Evolutionary conservation across 164 flowering plant genomes (phyloP), one percentile per base, ranked within the genome.

Genomic region (Annona cherimola): DNA sequence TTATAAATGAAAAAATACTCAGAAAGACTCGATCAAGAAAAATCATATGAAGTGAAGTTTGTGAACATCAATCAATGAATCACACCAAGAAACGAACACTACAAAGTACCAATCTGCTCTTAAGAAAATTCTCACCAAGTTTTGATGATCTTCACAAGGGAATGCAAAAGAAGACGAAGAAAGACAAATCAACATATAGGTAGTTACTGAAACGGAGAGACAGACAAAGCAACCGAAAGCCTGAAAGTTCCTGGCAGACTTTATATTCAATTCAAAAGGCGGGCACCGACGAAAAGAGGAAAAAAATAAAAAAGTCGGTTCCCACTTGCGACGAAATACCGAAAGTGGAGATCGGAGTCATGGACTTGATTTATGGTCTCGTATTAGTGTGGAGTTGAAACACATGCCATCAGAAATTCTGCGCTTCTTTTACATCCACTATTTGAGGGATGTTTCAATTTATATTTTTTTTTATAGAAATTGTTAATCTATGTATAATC

Each of bases 301-400:
- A 26, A 26, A 26, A 26, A 2, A 63, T 26, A 2, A 14, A 63
- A 63, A 63, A 63, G 74, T 50, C 67, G 73, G 61, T 71, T 46
- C 61, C 5, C 61, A 46, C 2, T 19, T 45, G 68, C 35, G 74
- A 63, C 74, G 74, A 63, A 18, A 45, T 26, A 39, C 74, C 68
- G 68, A 62, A 63, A 63, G 74, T 39, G 42, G 4, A 12, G 16
- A 41, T 18, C 14, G 57, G 14, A 50, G 57, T 50, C 40, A 65
- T 65, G 35, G 35, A 26, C 35, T 26, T 26, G 35, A 26, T 26
- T 26, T 26, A 26, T 26, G 35, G 35, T 26, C 35, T 26, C 0
- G 35, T 26, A 26, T 26, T 26, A 26, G 35, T 1, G 35, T 26
- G 35, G 35, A 26, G 35, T 26, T 26, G 35, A 26, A 26, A 26